Conservation (phyloP, 176 grass and related monocot species). For the Elaeis guineensis region DNA sequence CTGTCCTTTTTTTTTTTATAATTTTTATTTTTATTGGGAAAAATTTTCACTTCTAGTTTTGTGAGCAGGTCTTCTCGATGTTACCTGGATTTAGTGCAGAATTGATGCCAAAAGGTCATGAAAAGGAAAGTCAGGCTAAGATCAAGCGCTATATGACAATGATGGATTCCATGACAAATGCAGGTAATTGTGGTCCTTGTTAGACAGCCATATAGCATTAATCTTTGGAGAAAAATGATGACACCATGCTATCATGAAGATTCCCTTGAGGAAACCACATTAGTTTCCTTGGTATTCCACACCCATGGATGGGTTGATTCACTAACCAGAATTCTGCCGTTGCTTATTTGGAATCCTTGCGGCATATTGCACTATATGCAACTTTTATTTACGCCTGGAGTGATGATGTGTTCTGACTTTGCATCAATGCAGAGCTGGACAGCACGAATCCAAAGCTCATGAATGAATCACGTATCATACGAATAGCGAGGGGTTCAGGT, state of each 20-base stretch:
- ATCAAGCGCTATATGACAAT: conserved; percentile 98
- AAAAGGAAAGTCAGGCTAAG: conserved; percentile 91
- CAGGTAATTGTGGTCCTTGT: conserved; percentile 28
- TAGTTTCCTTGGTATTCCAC: too few relatives aligned
- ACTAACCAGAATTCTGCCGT: too few relatives aligned
- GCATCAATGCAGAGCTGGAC: conserved; percentile 61
- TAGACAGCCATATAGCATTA: too few relatives aligned
- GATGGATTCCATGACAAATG: conserved; percentile 98
- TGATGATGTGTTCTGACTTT: neutral
- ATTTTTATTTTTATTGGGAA: conserved; percentile 6
- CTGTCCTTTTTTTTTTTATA: neutral
- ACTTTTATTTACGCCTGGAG: too few relatives aligned
- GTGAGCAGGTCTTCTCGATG: conserved; percentile 78
- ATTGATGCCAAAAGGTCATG: conserved; percentile 93
- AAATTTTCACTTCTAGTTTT: neutral
- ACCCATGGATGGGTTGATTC: too few relatives aligned
- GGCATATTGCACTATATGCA: too few relatives aligned
- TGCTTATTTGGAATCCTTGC: too few relatives aligned
- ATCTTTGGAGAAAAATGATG: too few relatives aligned
- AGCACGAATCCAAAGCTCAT: conserved; percentile 77
- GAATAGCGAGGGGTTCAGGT: conserved; percentile 62
- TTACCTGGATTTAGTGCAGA: conserved; percentile 78
- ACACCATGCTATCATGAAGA: too few relatives aligned
- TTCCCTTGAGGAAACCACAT: too few relatives aligned
- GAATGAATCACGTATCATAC: conserved; percentile 57